Evolutionary conservation across 176 grass and related monocot species (phyloP).

Genomic region (Bothriochloa decipiens): DNA sequence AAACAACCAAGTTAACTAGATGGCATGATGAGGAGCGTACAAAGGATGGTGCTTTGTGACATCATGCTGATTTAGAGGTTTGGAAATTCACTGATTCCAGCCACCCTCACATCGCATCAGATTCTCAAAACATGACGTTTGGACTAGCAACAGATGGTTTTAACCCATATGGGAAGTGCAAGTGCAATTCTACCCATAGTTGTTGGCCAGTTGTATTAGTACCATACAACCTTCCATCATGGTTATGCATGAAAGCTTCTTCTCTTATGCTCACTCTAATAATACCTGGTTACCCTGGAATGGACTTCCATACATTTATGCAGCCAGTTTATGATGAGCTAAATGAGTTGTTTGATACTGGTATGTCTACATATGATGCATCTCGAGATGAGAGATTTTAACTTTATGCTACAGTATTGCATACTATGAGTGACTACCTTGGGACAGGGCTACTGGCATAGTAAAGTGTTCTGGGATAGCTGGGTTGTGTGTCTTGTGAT

Average conservation of each 20-base stretch:
- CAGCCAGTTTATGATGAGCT: conserved; percentile 24
- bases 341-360: not conserved
- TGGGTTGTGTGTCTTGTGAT: not conserved
- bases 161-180: conserved; percentile 23
- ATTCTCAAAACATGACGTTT: conserved; percentile 2
- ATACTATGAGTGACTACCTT: not conserved
- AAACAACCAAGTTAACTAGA: not conserved
- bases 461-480: not conserved
- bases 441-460: not conserved
- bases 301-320: conserved; percentile 31
- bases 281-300: conserved; percentile 16
- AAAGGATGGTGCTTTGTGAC: not conserved
- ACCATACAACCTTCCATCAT: conserved; percentile 25
- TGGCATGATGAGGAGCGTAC: conserved; percentile 11
- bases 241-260: conserved; percentile 30
- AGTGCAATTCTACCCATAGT: not conserved
- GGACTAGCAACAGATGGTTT: conserved; percentile 18
- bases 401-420: not conserved
- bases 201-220: conserved; percentile 23
- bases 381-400: conserved; percentile 28
- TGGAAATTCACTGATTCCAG: not conserved
- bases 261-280: conserved; percentile 14
- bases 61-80: not conserved
- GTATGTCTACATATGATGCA: conserved; percentile 32
- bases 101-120: not conserved